Conservation (phyloP, 2,329 filamentous ascomycete genomes). For the Pezicula neosporulosa region DNA sequence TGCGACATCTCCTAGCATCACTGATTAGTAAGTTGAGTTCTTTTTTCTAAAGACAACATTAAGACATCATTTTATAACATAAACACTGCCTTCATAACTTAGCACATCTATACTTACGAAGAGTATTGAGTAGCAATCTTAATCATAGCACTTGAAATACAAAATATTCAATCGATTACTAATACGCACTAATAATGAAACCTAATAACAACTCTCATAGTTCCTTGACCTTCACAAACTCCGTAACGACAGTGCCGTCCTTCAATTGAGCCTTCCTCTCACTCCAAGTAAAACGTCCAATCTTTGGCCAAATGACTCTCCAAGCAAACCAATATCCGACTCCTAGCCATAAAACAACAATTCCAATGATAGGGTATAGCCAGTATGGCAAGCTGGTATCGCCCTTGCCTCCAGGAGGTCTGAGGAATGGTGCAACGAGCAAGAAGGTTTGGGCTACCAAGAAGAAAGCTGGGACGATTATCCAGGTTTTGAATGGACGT, state of each 20-base stretch:
- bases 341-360: conserved; percentile 33
- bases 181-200: too few species aligned
- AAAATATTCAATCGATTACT: too few species aligned
- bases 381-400: conserved; percentile 39
- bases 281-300: conserved; percentile 12
- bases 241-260: conserved; percentile 24
- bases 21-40: too few species aligned
- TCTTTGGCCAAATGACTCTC: conserved; percentile 19
- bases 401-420: conserved; percentile 35
- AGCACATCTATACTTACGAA: too few species aligned
- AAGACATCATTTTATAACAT: too few species aligned
- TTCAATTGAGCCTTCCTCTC: conserved; percentile 17
- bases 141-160: too few species aligned
- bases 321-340: conserved; percentile 31
- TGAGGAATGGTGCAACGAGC: conserved; percentile 37
- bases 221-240: conserved; percentile 15
- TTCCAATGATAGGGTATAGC: conserved; percentile 39
- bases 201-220: too few species aligned
- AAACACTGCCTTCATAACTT: too few species aligned
- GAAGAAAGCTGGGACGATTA: conserved; percentile 32
- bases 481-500: conserved; percentile 33
- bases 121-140: too few species aligned
- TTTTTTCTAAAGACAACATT: too few species aligned
- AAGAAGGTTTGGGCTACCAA: conserved; percentile 37
- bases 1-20: too few species aligned